Evolutionary conservation across 2,329 filamentous ascomycete species (phyloP).

Genomic region (Simplicillium aogashimaense): DNA sequence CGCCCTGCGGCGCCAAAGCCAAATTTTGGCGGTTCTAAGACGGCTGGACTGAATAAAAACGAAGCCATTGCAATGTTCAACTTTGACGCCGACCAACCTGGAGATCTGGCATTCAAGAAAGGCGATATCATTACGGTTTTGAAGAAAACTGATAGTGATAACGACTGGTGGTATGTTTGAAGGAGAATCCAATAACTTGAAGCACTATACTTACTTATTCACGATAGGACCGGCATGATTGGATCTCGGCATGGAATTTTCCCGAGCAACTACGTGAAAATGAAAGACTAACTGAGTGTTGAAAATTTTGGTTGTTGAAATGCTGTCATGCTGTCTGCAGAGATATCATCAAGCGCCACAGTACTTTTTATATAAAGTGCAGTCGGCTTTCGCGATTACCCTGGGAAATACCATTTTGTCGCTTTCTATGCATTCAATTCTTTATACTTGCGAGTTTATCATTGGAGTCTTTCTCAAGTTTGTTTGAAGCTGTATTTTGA

Average conservation of each 20-base stretch:
- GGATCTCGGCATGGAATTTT: constrained; percentile 84
- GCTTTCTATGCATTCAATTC: too few species aligned
- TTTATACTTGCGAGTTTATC: too few species aligned
- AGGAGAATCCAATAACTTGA: constrained; percentile 1
- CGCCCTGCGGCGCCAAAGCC: constrained; percentile 86
- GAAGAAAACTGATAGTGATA: constrained; percentile 87
- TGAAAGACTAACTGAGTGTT: constrained; percentile 35
- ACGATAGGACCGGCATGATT: constrained; percentile 71
- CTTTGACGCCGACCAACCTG: constrained; percentile 88
- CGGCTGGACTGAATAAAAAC: constrained; percentile 51
- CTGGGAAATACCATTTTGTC: too few species aligned
- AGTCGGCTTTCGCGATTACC: too few species aligned
- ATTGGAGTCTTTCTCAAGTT: too few species aligned
- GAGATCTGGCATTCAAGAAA: constrained; percentile 93
- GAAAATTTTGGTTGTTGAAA: background rate
- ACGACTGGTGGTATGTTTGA: constrained; percentile 77
- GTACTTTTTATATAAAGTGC: too few species aligned
- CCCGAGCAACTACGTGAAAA: constrained; percentile 70
- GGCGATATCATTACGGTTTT: constrained; percentile 91
- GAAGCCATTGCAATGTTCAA: constrained; percentile 88
- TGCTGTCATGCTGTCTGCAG: background rate
- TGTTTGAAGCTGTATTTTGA: too few species aligned
- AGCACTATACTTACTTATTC: constrained; percentile 3
- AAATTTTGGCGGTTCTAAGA: constrained; percentile 54
- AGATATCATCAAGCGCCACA: too few species aligned